Conservation (phyloP, 768 basidiomycete species). For the Lepiota venenata region DNA sequence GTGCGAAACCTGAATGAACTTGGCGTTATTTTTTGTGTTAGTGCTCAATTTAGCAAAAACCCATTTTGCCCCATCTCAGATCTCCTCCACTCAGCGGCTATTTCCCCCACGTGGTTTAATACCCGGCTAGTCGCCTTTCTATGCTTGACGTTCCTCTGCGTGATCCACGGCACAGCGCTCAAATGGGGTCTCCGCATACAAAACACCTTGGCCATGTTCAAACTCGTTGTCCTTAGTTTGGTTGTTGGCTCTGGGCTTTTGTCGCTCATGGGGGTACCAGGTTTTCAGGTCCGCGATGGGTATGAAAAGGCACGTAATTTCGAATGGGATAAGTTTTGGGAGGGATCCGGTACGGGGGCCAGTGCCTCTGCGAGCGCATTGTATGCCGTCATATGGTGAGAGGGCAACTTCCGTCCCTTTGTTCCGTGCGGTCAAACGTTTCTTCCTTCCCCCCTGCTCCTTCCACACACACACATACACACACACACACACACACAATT, state of each 20-base stretch:
- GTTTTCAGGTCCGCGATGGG: constrained; percentile 45
- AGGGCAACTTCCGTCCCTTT: background rate
- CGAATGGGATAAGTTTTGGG: constrained; percentile 59
- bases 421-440: background rate
- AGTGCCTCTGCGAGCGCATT: constrained; percentile 65
- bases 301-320: constrained; percentile 57
- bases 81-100: constrained; percentile 48
- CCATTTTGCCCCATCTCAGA: no score
- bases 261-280: constrained; percentile 44
- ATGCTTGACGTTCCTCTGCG: constrained; percentile 52
- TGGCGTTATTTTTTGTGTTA: no score
- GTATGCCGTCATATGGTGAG: constrained; percentile 70
- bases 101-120: constrained; percentile 40
- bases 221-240: constrained; percentile 49
- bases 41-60: no score
- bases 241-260: constrained; percentile 55
- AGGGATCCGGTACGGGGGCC: constrained; percentile 48
- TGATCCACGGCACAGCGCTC: constrained; percentile 53
- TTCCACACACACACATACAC: no score
- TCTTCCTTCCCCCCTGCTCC: no score
- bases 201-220: constrained; percentile 59
- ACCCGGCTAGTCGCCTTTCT: constrained; percentile 51
- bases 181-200: constrained; percentile 60
- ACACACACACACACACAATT: no score
- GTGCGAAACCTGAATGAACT: no score